Evolutionary conservation across 2,329 filamentous ascomycete species (phyloP), one percentile per base, ranked within the genome.

Genomic region (Monosporascus sp.): DNA sequence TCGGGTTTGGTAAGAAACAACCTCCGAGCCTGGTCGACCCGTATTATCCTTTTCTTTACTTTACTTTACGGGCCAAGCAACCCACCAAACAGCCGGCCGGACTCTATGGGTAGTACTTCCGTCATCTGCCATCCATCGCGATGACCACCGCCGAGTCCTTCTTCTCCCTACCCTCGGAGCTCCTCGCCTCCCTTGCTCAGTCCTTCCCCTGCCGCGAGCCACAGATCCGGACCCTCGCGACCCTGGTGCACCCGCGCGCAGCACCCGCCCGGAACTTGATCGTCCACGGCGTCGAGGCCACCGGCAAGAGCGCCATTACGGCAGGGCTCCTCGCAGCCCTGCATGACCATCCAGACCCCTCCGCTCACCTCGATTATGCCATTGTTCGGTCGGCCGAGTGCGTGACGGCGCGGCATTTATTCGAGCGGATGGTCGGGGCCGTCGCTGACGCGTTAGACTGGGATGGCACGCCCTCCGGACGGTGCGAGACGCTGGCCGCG

Each of bases 261-360:
- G 86, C 89, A 31, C 86, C 83, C 53, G 88, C 88, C 53, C 77
- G 83, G 11, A 88, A 89, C 55, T 70, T 97, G 11, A 84, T 97
- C 22, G 71, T 95, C 48, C 86, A 97, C 69, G 94, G 94, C 49
- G 83, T 91, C 31, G 86, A 92, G 64, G 87, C 90, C 2, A 96
- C 92, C 0, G 93, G 91, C 41, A 97, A 97, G 73, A 89, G 85
- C 35, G 81, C 82, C 48, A 79, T 96, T 49, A 77, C 87, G 3
- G 76, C 77, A 53, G 77, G 79, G 3, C 78, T 90, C 17, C 78
- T 95, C 2, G 66, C 78, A 27, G 64, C 67, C 1, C 73, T 81
- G 14, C 64, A 60, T n/a, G 50, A 60, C 5, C 36, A 49, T 20
- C 43, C 60, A 6, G 76, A 76, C 14, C 70, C 82, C 44, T 69